A percentile compares a stretch with the other conserved stretches of the same genome.
Conservation (phyloP, 345 rosid genomes). For the Populus nigra region DNA sequence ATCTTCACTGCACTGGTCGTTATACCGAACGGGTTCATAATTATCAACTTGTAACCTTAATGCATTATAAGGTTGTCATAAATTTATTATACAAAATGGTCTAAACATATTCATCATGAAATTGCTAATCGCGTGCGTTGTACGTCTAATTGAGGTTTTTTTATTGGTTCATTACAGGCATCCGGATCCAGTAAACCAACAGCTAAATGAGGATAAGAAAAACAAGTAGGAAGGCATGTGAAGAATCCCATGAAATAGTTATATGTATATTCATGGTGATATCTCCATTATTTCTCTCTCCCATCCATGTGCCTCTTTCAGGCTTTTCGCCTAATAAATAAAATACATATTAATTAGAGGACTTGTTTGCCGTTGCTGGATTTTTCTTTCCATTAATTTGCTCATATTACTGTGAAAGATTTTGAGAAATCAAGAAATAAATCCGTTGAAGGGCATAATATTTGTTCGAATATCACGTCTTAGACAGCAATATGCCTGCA, state of each 20-base stretch:
- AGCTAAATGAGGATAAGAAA: conserved; percentile 7
- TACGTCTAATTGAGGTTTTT: not conserved
- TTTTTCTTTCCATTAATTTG: not conserved
- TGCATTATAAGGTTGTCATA: not conserved
- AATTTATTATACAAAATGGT: not conserved
- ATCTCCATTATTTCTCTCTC: not conserved
- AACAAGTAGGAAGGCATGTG: not conserved
- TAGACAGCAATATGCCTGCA: not conserved
- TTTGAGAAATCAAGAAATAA: not conserved
- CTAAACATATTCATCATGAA: not conserved
- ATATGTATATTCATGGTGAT: not conserved
- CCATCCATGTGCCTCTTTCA: conserved; percentile 9
- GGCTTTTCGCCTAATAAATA: conserved; percentile 24
- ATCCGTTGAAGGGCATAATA: not conserved
- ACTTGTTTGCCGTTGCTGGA: no score
- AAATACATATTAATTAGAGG: not conserved
- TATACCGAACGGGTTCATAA: not conserved
- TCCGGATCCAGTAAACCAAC: conserved; percentile 16
- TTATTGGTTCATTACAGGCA: conserved; percentile 2
- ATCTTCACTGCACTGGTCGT: not conserved
- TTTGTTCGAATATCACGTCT: not conserved
- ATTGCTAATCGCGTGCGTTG: not conserved
- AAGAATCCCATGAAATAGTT: conserved; percentile 1
- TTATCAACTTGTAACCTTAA: not conserved
- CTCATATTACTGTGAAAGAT: not conserved